phyloP scores from a whole-genome alignment of 2,329 filamentous ascomycete genomes.

The Grosmannia clavigera region DNA sequence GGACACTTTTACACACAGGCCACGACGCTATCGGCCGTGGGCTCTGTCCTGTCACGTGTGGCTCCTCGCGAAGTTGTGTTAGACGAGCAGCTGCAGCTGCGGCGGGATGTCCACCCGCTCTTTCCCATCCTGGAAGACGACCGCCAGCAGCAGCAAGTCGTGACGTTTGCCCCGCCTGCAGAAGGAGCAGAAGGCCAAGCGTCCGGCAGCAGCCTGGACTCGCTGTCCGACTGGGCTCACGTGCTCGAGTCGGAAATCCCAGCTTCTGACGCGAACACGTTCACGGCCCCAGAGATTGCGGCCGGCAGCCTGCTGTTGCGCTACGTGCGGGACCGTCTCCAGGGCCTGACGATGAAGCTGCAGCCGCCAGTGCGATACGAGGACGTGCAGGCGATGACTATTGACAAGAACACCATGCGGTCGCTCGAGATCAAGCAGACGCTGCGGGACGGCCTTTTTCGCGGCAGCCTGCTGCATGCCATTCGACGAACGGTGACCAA shows the following conservation, averaged over 20 bases:
- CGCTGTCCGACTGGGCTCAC: slow-evolving; percentile 54
- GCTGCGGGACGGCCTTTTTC: slow-evolving; percentile 63
- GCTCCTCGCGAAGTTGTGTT: slow-evolving; percentile 76
- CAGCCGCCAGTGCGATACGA: slow-evolving; percentile 70
- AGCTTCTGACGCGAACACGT: slow-evolving; percentile 35
- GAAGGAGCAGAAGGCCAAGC: slow-evolving; percentile 9
- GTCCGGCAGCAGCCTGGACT: slow-evolving; percentile 5
- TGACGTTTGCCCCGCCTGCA: slow-evolving; percentile 54
- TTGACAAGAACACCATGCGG: slow-evolving; percentile 84
- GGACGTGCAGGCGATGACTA: slow-evolving; percentile 67
- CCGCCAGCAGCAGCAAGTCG: slow-evolving; percentile 26
- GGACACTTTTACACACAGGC: slow-evolving; percentile 84
- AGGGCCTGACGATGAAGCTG: slow-evolving; percentile 66
- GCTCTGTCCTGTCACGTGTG: slow-evolving; percentile 74
- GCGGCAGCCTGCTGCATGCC: slow-evolving; percentile 82
- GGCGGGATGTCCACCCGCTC: slow-evolving; percentile 33
- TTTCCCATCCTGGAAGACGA: slow-evolving; percentile 62
- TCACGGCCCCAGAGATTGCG: slow-evolving; percentile 56
- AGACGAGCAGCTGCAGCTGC: slow-evolving; percentile 43
- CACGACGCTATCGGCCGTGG: slow-evolving; percentile 55
- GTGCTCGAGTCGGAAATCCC: slow-evolving; percentile 67
- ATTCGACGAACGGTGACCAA: slow-evolving; percentile 83
- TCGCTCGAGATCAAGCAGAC: slow-evolving; percentile 84
- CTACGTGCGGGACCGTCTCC: slow-evolving; percentile 70
- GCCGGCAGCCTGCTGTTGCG: slow-evolving; percentile 74